A percentile compares a stretch with the other conserved stretches of the same genome.
phyloP scores from a whole-genome alignment of 2,329 filamentous ascomycete species.

The Esteya vermicola region DNA sequence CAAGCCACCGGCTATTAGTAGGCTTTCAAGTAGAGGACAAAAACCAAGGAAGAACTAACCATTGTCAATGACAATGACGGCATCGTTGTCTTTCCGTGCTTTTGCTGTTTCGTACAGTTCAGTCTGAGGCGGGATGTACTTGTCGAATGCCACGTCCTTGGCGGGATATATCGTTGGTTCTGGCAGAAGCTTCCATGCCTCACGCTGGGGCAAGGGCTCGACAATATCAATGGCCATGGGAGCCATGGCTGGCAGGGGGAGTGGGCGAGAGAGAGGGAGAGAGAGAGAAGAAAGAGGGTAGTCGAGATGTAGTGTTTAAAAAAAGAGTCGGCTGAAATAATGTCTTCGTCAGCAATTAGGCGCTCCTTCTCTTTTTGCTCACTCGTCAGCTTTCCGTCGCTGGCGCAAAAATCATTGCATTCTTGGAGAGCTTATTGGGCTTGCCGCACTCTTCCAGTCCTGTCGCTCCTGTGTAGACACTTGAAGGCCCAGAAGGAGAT shows the following conservation, averaged over 20 bases:
- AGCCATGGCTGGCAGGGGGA: constrained; percentile 24
- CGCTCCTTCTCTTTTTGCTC: too few species aligned
- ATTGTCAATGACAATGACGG: constrained; percentile 95
- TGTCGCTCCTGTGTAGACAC: too few species aligned
- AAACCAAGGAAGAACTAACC: constrained; percentile 34
- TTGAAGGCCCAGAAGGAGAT: too few species aligned
- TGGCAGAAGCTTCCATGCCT: constrained; percentile 30
- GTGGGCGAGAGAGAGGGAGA: not conserved
- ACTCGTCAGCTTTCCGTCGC: not conserved
- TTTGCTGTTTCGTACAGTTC: constrained; percentile 61
- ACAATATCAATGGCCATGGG: constrained; percentile 39
- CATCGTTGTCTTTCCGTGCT: constrained; percentile 35
- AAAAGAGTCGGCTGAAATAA: too few species aligned
- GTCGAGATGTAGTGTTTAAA: not conserved
- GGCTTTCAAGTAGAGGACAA: not conserved
- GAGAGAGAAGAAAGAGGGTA: not conserved
- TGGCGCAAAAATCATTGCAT: not conserved
- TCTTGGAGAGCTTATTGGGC: too few species aligned
- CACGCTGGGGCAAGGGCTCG: constrained; percentile 23
- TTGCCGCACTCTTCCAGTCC: not conserved
- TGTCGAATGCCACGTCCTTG: constrained; percentile 47
- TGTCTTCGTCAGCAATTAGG: too few species aligned
- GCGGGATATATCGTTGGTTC: constrained; percentile 44
- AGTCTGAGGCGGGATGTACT: constrained; percentile 34
- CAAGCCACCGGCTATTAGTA: not conserved